These are phyloP conservation scores for Serendipita sp. DNA, from an alignment of 768 basidiomycete species.

Conservation along the genomic window DNA sequence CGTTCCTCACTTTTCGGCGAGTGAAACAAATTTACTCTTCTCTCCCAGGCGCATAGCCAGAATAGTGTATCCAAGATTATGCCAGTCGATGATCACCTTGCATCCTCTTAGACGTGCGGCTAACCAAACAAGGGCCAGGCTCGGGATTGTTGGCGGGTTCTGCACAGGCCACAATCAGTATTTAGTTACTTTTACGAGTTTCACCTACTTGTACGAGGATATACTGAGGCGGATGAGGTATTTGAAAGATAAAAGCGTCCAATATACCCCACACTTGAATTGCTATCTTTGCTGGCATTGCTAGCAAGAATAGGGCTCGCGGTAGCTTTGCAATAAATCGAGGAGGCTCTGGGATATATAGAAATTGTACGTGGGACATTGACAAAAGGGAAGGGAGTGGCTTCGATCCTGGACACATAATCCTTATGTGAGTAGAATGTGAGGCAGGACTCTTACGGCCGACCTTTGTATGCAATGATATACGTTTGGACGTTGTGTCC, in stretches of 20 bases:
- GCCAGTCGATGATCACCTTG: conserved; percentile 96
- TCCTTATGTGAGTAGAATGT: background rate
- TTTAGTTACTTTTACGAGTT: background rate
- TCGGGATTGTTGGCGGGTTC: conserved; percentile 96
- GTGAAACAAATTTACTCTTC: conserved; percentile 47
- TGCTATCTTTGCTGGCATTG: conserved; percentile 64
- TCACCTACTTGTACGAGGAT: conserved; percentile 69
- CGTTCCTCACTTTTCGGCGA: conserved; percentile 51
- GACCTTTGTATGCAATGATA: conserved; percentile 77
- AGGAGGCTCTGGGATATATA: conserved; percentile 54
- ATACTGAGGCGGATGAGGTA: conserved; percentile 59
- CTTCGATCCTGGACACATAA: conserved; percentile 44
- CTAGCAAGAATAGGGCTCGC: conserved; percentile 37
- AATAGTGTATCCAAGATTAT: conserved; percentile 91
- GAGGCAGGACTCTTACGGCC: conserved; percentile 13
- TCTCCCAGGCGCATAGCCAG: conserved; percentile 67
- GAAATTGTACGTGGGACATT: conserved; percentile 44
- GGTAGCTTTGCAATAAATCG: conserved; percentile 36
- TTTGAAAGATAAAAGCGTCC: conserved; percentile 38
- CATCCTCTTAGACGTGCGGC: conserved; percentile 50
- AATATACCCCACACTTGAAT: conserved; percentile 54
- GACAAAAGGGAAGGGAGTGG: conserved; percentile 59
- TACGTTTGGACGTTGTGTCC: conserved; percentile 60
- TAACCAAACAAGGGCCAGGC: conserved; percentile 70
- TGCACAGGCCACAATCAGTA: conserved; percentile 20